phyloP scores from a whole-genome alignment of 2,329 filamentous ascomycete species.

The Drechslerella stenobrocha region DNA sequence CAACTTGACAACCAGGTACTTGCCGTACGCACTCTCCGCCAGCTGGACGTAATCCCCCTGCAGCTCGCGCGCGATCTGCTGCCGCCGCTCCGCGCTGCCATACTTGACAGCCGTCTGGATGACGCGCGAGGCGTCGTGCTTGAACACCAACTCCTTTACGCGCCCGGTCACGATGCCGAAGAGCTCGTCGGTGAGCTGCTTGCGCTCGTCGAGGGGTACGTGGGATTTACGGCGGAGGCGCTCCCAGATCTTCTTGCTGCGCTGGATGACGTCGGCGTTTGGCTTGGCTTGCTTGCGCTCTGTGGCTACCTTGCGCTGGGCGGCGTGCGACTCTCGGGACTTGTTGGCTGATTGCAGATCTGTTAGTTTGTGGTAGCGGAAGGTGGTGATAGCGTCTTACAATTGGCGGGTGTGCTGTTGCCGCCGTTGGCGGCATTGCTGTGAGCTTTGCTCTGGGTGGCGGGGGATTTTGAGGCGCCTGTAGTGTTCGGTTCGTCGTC shows the following conservation, averaged over 20 bases:
- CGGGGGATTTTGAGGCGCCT: slow-evolving; percentile 55
- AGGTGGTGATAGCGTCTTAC: slow-evolving; percentile 1
- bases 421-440: slow-evolving; percentile 57
- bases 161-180: slow-evolving; percentile 88
- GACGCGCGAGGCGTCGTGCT: slow-evolving; percentile 95
- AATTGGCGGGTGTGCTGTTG: slow-evolving; percentile 53
- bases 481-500: slow-evolving; percentile 54
- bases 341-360: slow-evolving; percentile 60
- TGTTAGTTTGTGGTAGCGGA: slow-evolving; percentile 19
- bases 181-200: slow-evolving; percentile 82
- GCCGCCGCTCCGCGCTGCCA: slow-evolving; percentile 78
- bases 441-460: slow-evolving; percentile 55
- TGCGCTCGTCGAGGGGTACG: slow-evolving; percentile 83
- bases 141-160: slow-evolving; percentile 94
- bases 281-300: slow-evolving; percentile 93
- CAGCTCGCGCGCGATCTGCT: slow-evolving; percentile 82
- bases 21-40: slow-evolving; percentile 93
- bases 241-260: slow-evolving; percentile 97
- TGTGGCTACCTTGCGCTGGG: slow-evolving; percentile 83
- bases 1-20: slow-evolving; percentile 94
- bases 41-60: slow-evolving; percentile 80
- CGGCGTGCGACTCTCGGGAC: slow-evolving; percentile 84
- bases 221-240: slow-evolving; percentile 88
- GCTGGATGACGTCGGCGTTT: slow-evolving; percentile 81
- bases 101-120: slow-evolving; percentile 98